Conservation (phyloP, 139 green algal genomes). For the Zygnema cylindricum region DNA sequence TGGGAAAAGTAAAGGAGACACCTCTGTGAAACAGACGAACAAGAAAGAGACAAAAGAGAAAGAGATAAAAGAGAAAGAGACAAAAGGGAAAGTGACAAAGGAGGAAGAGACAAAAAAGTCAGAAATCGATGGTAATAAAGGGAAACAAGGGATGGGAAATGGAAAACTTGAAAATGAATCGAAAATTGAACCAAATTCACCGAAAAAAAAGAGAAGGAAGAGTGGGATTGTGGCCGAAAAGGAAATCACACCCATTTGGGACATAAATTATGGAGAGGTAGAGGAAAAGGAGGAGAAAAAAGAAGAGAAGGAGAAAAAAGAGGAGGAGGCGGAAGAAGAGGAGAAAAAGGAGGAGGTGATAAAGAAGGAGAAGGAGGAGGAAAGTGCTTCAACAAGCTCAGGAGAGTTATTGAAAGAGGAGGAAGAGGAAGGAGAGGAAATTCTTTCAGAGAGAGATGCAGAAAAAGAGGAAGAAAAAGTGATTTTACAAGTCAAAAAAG, state of each 20-base stretch:
- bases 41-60: too few species aligned
- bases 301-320: conserved; percentile 6
- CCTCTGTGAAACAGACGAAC: too few species aligned
- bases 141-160: too few species aligned
- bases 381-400: neutral
- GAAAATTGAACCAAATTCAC: too few species aligned
- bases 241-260: neutral
- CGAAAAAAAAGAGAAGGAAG: too few species aligned
- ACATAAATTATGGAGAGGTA: neutral
- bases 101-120: too few species aligned
- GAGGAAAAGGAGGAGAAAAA: conserved; percentile 3
- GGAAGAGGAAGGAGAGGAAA: conserved; percentile 24
- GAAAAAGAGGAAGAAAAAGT: conserved; percentile 24
- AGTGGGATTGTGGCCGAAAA: too few species aligned
- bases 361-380: neutral
- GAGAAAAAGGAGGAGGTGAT: neutral
- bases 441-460: conserved; percentile 5
- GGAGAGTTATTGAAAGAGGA: neutral
- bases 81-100: too few species aligned
- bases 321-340: neutral
- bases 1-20: too few species aligned
- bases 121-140: too few species aligned
- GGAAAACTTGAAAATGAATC: too few species aligned
- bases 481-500: conserved; percentile 13
- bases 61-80: too few species aligned